phyloP scores from a whole-genome alignment of 2,329 filamentous ascomycete genomes.

The Botrytis squamosa region DNA sequence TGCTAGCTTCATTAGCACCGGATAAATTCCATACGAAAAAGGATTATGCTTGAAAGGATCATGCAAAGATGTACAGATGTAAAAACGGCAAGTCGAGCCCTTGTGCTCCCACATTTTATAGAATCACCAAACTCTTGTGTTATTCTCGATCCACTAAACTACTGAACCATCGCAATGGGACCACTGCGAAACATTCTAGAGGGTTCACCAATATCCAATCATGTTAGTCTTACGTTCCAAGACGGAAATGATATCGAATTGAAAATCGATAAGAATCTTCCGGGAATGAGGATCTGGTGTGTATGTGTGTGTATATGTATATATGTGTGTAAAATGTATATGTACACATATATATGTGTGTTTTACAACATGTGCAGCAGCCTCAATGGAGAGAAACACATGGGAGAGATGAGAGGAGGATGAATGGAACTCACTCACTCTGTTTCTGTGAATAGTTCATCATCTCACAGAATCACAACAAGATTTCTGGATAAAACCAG shows the following conservation, averaged over 20 bases:
- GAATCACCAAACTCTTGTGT: background rate
- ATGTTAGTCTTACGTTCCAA: slow-evolving; percentile 5
- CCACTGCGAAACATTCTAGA: slow-evolving; percentile 16
- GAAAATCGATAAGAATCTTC: slow-evolving; percentile 4
- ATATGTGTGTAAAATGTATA: background rate
- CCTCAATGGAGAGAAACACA: background rate
- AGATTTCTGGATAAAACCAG: background rate
- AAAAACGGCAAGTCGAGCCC: background rate
- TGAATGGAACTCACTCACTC: background rate
- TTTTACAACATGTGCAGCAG: slow-evolving; percentile 1
- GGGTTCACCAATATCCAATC: slow-evolving; percentile 12
- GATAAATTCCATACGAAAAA: slow-evolving; percentile 3
- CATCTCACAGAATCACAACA: background rate
- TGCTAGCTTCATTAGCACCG: background rate
- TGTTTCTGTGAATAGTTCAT: background rate
- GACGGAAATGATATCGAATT: slow-evolving; percentile 4
- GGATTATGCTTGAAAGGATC: background rate
- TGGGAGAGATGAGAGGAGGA: background rate
- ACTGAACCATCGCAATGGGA: slow-evolving; percentile 13
- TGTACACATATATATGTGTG: background rate
- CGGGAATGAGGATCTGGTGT: background rate
- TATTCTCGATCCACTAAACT: slow-evolving; percentile 4
- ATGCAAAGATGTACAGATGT: background rate
- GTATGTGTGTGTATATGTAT: background rate
- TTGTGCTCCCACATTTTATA: background rate